Evolutionary conservation across 2,329 filamentous ascomycete genomes (phyloP), one percentile per base, ranked within the genome.

Genomic region (Magnaporthales sp.): DNA sequence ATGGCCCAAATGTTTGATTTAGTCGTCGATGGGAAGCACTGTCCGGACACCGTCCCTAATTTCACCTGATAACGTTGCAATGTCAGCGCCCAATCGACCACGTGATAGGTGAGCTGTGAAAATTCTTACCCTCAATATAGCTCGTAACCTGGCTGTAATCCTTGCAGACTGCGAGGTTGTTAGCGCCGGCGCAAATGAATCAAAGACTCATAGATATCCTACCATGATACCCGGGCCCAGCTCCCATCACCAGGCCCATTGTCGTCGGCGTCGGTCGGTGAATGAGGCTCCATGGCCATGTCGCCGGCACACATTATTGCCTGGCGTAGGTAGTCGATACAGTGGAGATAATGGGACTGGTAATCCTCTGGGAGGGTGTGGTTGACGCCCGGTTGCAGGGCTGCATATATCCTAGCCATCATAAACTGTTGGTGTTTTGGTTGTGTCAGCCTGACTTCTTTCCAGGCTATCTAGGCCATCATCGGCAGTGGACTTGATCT

Each of bases 141-240:
- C 69, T 69, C 24, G 73, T 74, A 32, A 79, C 74, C 63, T 78
- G 69, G 66, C 70, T 70, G 70, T 77, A 77, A 64, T 79, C 73
- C 63, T 77, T 77, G 70, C 77, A 80, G 19, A 79, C 77, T 77
- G 56, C 19, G 1, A 3, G 8, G 2, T 31, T 61, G 31, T 5
- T 29, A 46, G 46, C 51, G 15, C 27, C 19, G 2, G 3, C 26
- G 22, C 54, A 32, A 5, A 19, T 9, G 24, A 66, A 1, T 19
- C 26, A 30, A 54, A 9, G 3, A 8, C 4, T n/a, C n/a, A 26
- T 26, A 4, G 7, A 19, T 2, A 64, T 67, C 74, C 68, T 69
- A 77, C 76, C 75, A 65, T 80, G 78, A 68, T 77, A 77, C 0
- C 76, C 77, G 65, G n/a, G 78, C 78, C 78, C 78, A 80, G 22